A percentile compares a stretch with the other conserved stretches of the same genome.
phyloP scores from a whole-genome alignment of 805 yeast genomes.

The Yamadazyma phyllophila region DNA sequence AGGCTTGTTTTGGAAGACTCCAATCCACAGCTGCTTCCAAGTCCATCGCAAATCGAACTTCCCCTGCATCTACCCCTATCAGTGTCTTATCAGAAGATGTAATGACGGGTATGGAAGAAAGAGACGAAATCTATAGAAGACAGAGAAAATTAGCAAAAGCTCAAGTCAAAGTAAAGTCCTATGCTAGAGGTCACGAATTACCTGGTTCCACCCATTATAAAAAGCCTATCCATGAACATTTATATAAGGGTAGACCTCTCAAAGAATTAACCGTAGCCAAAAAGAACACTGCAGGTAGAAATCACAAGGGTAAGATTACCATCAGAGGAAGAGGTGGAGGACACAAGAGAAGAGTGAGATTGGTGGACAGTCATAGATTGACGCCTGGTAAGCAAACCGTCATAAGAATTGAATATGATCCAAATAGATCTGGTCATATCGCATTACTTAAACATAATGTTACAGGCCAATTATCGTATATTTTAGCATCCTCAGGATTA shows the following conservation, averaged over 20 bases:
- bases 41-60: neutral
- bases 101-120: slow-evolving; percentile 73
- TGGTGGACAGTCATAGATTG: slow-evolving; percentile 71
- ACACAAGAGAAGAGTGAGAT: slow-evolving; percentile 80
- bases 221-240: slow-evolving; percentile 80
- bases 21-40: slow-evolving; percentile 10
- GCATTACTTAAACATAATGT: slow-evolving; percentile 72
- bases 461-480: slow-evolving; percentile 67
- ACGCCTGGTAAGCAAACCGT: slow-evolving; percentile 75
- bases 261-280: slow-evolving; percentile 70
- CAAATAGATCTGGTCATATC: slow-evolving; percentile 89
- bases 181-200: slow-evolving; percentile 68
- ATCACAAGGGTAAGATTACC: slow-evolving; percentile 82
- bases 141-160: slow-evolving; percentile 73
- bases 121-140: slow-evolving; percentile 67
- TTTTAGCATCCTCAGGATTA: slow-evolving; percentile 87
- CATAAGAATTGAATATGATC: slow-evolving; percentile 90
- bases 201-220: slow-evolving; percentile 90
- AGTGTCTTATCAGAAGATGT: slow-evolving; percentile 28
- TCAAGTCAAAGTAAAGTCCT: slow-evolving; percentile 66
- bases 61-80: slow-evolving; percentile 13
- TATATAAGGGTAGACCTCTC: slow-evolving; percentile 83
- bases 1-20: slow-evolving; percentile 9
- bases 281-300: slow-evolving; percentile 81
- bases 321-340: slow-evolving; percentile 98